These are phyloP conservation scores for Ceratocystiopsis minuta DNA, from an alignment of 2,329 filamentous ascomycete species.

Conservation along the genomic window DNA sequence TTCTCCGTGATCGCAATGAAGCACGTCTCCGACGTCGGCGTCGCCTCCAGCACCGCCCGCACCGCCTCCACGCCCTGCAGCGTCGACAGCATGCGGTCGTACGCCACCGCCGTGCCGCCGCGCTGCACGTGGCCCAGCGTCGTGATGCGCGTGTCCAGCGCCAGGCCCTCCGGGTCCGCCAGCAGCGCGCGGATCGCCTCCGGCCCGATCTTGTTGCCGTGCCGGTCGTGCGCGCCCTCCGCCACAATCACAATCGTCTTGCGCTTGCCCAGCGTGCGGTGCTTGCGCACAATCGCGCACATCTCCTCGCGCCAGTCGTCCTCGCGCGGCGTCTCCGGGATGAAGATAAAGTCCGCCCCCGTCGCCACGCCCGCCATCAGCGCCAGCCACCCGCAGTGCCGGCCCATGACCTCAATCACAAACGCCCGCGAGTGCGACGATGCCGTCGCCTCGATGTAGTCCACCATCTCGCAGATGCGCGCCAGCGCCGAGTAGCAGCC, in stretches of 20 bases:
- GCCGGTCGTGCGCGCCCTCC: constrained; percentile 74
- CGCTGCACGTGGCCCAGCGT: constrained; percentile 95
- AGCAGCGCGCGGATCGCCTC: constrained; percentile 73
- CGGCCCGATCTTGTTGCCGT: constrained; percentile 70
- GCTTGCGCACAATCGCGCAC: constrained; percentile 62
- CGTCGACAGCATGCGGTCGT: constrained; percentile 84
- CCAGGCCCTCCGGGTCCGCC: constrained; percentile 53
- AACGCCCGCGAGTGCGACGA: constrained; percentile 90
- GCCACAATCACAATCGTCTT: constrained; percentile 98
- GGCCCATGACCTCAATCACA: constrained; percentile 95
- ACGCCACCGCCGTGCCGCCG: constrained; percentile 80
- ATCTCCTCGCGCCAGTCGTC: constrained; percentile 83
- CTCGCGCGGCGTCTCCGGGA: constrained; percentile 78
- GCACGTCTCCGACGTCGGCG: constrained; percentile 73
- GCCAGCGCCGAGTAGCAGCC: constrained; percentile 88
- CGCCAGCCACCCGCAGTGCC: constrained; percentile 94
- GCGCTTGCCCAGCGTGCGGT: constrained; percentile 75
- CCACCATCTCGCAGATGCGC: constrained; percentile 87
- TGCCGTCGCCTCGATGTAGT: constrained; percentile 91
- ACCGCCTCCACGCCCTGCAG: constrained; percentile 90
- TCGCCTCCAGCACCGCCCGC: constrained; percentile 76
- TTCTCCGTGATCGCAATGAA: constrained; percentile 97
- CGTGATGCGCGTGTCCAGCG: constrained; percentile 82
- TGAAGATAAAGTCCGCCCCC: constrained; percentile 91
- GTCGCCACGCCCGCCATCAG: constrained; percentile 91